These are phyloP conservation scores for Phytopythium ostracodes DNA, from an alignment of 352 stramenopile species.

Conservation along the genomic window DNA sequence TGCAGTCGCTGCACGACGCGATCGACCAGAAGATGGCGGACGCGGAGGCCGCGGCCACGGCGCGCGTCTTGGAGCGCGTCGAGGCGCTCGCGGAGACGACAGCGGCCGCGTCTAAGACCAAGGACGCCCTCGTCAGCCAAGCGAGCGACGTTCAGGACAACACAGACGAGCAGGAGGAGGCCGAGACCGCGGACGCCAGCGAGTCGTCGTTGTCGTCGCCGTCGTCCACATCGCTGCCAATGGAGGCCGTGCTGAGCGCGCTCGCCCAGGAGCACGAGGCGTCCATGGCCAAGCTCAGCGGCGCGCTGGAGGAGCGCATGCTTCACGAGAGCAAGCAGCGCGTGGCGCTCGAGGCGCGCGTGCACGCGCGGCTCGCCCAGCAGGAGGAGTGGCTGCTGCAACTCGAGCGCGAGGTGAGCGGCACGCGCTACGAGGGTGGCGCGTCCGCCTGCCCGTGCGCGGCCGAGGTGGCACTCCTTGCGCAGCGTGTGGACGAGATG, in stretches of 20 bases:
- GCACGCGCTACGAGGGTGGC: slow-evolving; percentile 28
- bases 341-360: slow-evolving; percentile 49
- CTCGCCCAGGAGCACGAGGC: slow-evolving; percentile 69
- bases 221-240: slow-evolving; percentile 22
- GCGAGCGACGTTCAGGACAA: not conserved
- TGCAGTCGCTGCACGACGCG: not conserved
- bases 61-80: not conserved
- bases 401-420: slow-evolving; percentile 59
- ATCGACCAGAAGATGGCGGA: slow-evolving; percentile 21
- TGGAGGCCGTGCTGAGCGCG: slow-evolving; percentile 46
- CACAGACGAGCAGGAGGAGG: not conserved
- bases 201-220: not conserved
- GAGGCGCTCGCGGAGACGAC: not conserved
- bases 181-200: not conserved
- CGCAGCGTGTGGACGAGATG: not conserved
- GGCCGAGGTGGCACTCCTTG: not conserved
- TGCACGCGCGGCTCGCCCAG: slow-evolving; percentile 50
- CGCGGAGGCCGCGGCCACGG: not conserved
- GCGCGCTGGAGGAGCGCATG: slow-evolving; percentile 66
- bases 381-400: slow-evolving; percentile 83
- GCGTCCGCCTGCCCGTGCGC: not conserved
- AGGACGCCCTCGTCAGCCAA: not conserved
- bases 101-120: not conserved
- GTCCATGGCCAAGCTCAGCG: slow-evolving; percentile 52
- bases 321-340: slow-evolving; percentile 61